These are phyloP conservation scores for Ilex asprella DNA, from an alignment of 257 asterid genomes.

Conservation along the genomic window DNA sequence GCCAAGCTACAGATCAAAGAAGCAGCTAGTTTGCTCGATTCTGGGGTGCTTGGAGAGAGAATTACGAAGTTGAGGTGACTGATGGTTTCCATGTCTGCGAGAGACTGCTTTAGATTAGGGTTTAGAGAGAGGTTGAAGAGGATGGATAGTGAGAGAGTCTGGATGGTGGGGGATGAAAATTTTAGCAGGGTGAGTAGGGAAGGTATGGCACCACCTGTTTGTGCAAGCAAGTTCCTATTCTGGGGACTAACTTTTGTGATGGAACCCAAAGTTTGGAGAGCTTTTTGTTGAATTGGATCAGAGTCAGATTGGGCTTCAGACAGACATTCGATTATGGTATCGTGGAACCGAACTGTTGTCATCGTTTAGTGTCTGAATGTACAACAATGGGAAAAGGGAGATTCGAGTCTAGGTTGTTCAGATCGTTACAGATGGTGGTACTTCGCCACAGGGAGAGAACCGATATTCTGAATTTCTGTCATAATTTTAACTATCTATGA, in stretches of 20 bases:
- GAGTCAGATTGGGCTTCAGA: slow-evolving; percentile 29
- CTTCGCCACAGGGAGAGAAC: no score
- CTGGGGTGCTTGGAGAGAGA: slow-evolving; percentile 21
- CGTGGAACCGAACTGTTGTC: slow-evolving; percentile 23
- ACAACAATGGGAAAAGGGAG: no score
- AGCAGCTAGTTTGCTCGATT: slow-evolving; percentile 48
- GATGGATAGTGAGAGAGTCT: slow-evolving; percentile 47
- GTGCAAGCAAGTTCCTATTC: slow-evolving; percentile 54
- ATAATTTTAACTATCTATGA: no score
- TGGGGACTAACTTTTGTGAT: slow-evolving; percentile 70
- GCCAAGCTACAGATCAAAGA: slow-evolving; percentile 76
- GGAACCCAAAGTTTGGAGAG: slow-evolving; percentile 48
- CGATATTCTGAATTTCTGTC: no score
- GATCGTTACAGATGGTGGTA: no score
- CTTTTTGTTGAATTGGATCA: slow-evolving; percentile 26
- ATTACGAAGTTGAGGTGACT: slow-evolving; percentile 35
- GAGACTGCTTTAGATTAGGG: slow-evolving; percentile 47
- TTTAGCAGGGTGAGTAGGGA: slow-evolving; percentile 41
- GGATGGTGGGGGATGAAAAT: slow-evolving; percentile 21
- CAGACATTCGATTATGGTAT: slow-evolving; percentile 43
- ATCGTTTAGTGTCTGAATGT: neutral
- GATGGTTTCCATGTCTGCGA: slow-evolving; percentile 53
- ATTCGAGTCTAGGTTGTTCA: no score
- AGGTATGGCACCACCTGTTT: slow-evolving; percentile 45
- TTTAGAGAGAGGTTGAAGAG: slow-evolving; percentile 72